Evolutionary conservation across 345 rosid species (phyloP).

Genomic region (Pistacia vera): DNA sequence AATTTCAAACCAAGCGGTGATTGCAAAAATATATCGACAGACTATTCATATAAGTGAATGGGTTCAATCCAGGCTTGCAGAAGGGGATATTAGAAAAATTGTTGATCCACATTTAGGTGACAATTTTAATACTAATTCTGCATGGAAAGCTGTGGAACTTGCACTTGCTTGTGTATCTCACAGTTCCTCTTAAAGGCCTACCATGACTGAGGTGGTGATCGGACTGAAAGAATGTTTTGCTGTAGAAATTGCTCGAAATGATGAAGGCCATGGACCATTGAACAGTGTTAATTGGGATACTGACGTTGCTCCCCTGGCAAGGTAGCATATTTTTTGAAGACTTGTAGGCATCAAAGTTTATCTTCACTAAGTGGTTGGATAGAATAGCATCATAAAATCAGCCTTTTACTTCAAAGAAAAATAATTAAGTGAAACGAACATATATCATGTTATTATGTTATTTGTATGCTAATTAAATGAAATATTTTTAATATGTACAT

Average conservation of each 20-base stretch:
- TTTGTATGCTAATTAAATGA: too few relatives aligned
- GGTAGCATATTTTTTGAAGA: not conserved
- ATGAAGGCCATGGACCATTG: not conserved
- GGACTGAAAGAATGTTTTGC: conserved; percentile 23
- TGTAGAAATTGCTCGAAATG: conserved; percentile 1
- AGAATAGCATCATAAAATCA: too few relatives aligned
- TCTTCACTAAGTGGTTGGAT: too few relatives aligned
- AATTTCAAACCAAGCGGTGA: too few relatives aligned
- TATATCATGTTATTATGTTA: too few relatives aligned
- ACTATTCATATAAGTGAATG: not conserved
- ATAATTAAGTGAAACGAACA: too few relatives aligned
- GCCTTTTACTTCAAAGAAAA: too few relatives aligned
- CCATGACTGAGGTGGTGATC: conserved; percentile 18
- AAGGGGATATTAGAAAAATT: too few relatives aligned
- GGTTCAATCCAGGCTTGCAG: too few relatives aligned
- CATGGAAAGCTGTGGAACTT: conserved; percentile 27
- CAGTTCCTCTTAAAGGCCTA: conserved; percentile 23
- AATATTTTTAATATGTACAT: too few relatives aligned
- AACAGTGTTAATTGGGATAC: not conserved
- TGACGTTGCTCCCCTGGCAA: not conserved
- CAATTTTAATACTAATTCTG: conserved; percentile 1
- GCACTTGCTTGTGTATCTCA: conserved; percentile 18
- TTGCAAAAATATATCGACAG: too few relatives aligned
- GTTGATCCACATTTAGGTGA: not conserved
- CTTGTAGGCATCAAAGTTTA: too few relatives aligned